These are phyloP conservation scores for Carpinus fangiana DNA, from an alignment of 306 rosid genomes.

Conservation along the genomic window DNA sequence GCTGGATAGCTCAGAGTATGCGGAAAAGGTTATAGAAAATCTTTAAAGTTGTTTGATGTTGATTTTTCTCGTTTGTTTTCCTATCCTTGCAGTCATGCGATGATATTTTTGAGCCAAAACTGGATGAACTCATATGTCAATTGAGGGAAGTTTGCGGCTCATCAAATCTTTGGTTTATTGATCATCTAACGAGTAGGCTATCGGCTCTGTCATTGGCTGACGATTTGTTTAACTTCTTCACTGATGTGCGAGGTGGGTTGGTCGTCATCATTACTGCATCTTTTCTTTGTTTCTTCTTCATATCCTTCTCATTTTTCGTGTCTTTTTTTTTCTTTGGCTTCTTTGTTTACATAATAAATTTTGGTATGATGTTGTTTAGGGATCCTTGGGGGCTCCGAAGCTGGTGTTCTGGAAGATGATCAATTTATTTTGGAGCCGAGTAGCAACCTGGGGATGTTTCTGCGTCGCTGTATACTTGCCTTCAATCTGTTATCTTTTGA, in stretches of 20 bases:
- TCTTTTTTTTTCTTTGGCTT: neutral
- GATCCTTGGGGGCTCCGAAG: constrained; percentile 71
- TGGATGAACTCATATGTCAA: constrained; percentile 73
- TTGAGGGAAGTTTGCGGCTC: constrained; percentile 64
- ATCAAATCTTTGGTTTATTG: constrained; percentile 52
- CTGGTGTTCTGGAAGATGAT: constrained; percentile 75
- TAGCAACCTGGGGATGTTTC: constrained; percentile 80
- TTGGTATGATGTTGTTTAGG: constrained; percentile 44
- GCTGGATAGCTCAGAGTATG: no score
- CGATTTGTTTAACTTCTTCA: constrained; percentile 83
- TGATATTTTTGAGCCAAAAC: constrained; percentile 83
- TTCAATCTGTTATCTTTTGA: constrained; percentile 85
- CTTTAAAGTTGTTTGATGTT: constrained; percentile 4
- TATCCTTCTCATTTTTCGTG: neutral
- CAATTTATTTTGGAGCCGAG: constrained; percentile 79
- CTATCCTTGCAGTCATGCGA: constrained; percentile 65
- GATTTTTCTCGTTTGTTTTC: neutral
- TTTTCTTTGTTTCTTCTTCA: constrained; percentile 11
- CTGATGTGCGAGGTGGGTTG: constrained; percentile 77
- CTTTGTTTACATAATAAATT: neutral
- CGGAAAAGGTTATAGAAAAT: no score
- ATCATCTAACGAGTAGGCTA: constrained; percentile 62
- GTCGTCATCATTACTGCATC: neutral
- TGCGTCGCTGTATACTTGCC: constrained; percentile 82
- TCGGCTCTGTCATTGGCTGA: constrained; percentile 78